phyloP scores from a whole-genome alignment of 2,329 filamentous ascomycete genomes.

The Exophiala viscosa region DNA sequence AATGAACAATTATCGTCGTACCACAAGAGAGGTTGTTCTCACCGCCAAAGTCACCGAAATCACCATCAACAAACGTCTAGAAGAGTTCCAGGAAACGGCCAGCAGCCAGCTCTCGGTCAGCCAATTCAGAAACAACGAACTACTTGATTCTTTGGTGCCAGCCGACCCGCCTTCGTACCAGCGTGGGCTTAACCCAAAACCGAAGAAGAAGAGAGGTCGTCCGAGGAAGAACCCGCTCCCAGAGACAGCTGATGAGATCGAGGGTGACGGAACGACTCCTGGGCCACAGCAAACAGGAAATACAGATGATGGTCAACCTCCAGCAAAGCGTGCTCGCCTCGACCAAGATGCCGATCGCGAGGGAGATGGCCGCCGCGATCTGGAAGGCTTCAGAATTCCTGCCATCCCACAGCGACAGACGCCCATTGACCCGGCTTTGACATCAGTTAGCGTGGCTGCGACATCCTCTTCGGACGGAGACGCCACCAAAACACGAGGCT shows the following conservation, averaged over 20 bases:
- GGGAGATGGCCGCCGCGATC: slow-evolving; percentile 49
- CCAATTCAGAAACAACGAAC: slow-evolving; percentile 61
- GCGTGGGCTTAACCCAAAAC: slow-evolving; percentile 54
- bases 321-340: slow-evolving; percentile 40
- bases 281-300: slow-evolving; percentile 47
- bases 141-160: slow-evolving; percentile 51
- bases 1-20: slow-evolving; percentile 97
- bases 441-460: not conserved
- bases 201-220: slow-evolving; percentile 46
- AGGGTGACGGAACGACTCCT: slow-evolving; percentile 45
- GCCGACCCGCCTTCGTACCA: slow-evolving; percentile 75
- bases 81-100: slow-evolving; percentile 86
- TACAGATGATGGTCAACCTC: slow-evolving; percentile 35
- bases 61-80: slow-evolving; percentile 84
- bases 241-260: slow-evolving; percentile 39
- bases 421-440: slow-evolving; percentile 44
- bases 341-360: slow-evolving; percentile 54
- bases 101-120: slow-evolving; percentile 82
- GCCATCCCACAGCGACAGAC: slow-evolving; percentile 30
- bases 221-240: slow-evolving; percentile 28
- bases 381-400: slow-evolving; percentile 67
- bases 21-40: slow-evolving; percentile 92
- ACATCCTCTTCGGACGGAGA: not conserved
- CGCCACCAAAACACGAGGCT: slow-evolving; percentile 1
- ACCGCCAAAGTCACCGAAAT: slow-evolving; percentile 94